These are phyloP conservation scores for Aspergillus kassunensis DNA, from an alignment of 495 filamentous ascomycete genomes.

Conservation along the genomic window DNA sequence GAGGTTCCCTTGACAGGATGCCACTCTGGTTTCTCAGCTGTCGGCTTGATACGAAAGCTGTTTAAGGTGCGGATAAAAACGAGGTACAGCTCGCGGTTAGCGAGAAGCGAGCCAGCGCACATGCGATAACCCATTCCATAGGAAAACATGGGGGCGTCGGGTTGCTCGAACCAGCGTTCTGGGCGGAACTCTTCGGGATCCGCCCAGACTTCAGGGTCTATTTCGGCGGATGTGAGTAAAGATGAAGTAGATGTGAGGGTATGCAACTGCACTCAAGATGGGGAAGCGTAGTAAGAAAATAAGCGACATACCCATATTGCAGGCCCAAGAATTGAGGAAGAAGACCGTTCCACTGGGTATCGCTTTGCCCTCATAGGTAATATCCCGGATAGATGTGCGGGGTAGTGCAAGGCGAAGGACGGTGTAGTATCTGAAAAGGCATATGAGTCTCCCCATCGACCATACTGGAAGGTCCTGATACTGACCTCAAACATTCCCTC, in stretches of 20 bases:
- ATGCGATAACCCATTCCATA: slow-evolving; percentile 63
- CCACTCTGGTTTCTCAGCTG: slow-evolving; percentile 42
- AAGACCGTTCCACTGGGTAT: slow-evolving; percentile 59
- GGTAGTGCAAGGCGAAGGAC: slow-evolving; percentile 61
- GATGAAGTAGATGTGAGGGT: not conserved
- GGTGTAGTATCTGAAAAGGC: slow-evolving; percentile 44
- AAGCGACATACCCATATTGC: slow-evolving; percentile 51
- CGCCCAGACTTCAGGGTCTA: slow-evolving; percentile 53
- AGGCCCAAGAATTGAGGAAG: slow-evolving; percentile 64
- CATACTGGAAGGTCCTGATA: not conserved
- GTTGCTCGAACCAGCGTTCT: slow-evolving; percentile 59
- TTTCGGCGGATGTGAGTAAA: not conserved
- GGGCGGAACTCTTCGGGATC: slow-evolving; percentile 58
- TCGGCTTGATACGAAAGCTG: slow-evolving; percentile 52
- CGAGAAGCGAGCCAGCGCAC: slow-evolving; percentile 61
- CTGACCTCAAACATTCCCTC: slow-evolving; percentile 52
- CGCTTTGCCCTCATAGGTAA: slow-evolving; percentile 50
- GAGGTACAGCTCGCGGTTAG: slow-evolving; percentile 62
- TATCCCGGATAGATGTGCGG: slow-evolving; percentile 55
- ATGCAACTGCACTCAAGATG: no score
- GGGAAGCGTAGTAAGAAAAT: not conserved
- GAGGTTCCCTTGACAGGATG: slow-evolving; percentile 53
- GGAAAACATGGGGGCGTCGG: slow-evolving; percentile 57
- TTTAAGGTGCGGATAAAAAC: slow-evolving; percentile 59
- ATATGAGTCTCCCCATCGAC: not conserved